Evolutionary conservation across 2,329 filamentous ascomycete species (phyloP), one percentile per base, ranked within the genome.

Genomic region (Thelonectria rubi): DNA sequence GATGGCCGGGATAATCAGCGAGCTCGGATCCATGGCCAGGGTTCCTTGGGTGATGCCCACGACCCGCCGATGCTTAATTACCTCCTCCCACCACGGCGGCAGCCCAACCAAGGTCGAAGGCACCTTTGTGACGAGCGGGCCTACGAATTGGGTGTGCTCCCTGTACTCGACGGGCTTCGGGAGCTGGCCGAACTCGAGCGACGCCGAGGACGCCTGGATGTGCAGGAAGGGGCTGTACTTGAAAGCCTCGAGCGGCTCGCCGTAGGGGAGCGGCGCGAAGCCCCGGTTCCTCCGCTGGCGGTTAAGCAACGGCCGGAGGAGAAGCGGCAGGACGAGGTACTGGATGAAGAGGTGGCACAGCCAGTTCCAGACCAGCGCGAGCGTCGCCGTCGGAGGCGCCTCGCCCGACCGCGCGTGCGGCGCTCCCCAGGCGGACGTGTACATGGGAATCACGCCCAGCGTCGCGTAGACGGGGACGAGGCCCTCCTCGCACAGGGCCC

Each of bases 41-140:
- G 77, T 79, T 5, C 77, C 77, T 50, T 79, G 77, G 1, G 77
- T 79, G 18, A 79, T 73, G 18, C 74, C 77, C 4, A 79, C 64
- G 9, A 79, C 71, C 4, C 65, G 65, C 2, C 57, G 61, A 9
- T 77, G 70, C 0, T 61, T 58, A 5, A 71, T 52, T 0, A 77
- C 65, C 6, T 72, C 69, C 15, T 70, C 59, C 77, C 77, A 78
- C 69, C 75, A 76, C 3, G 53, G 45, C 1, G 77, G 76, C 2
- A 78, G 58, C 4, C 69, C 63, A 8, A 52, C 50, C 2, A 60
- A 39, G 1, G 56, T 48, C 3, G 47, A 55, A 2, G 48, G 30
- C 1, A 69, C 50, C 4, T 64, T 67, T 0, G 72, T 73, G 32
- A 77, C 74, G 6, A 79, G 66, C 0, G 77, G 77, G 0, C 77